Conservation (phyloP, 2,329 filamentous ascomycete species). For the Penicillium sp. region DNA sequence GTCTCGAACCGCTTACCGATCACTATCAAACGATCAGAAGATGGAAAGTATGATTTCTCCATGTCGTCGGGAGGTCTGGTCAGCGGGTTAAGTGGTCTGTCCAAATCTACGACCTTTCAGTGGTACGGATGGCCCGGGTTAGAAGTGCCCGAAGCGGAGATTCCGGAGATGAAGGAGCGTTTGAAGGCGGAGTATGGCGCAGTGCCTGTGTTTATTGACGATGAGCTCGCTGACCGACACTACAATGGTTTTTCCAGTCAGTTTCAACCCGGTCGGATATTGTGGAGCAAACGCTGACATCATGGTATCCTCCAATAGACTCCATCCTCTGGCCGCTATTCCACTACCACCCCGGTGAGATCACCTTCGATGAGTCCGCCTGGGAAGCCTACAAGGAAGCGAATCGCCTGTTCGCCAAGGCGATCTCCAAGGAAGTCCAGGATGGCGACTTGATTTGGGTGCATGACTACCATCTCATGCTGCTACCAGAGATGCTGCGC, state of each 20-base stretch:
- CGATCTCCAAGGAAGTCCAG: constrained; percentile 80
- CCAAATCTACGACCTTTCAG: constrained; percentile 90
- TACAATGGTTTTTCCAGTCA: constrained; percentile 98
- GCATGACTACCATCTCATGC: constrained; percentile 98
- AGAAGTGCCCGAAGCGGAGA: constrained; percentile 84
- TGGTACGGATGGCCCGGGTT: constrained; percentile 99
- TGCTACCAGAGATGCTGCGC: constrained; percentile 91
- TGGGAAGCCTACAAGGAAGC: constrained; percentile 94
- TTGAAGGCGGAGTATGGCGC: constrained; percentile 87
- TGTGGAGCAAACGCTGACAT: not conserved
- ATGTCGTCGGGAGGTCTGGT: constrained; percentile 98
- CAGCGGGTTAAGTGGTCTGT: constrained; percentile 85
- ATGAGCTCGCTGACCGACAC: constrained; percentile 89
- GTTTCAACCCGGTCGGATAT: constrained; percentile 32
- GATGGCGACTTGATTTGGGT: constrained; percentile 97
- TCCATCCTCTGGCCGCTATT: constrained; percentile 98
- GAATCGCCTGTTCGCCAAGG: constrained; percentile 87
- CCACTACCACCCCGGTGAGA: constrained; percentile 98
- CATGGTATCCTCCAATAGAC: constrained; percentile 55
- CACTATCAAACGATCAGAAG: constrained; percentile 90
- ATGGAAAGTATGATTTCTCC: constrained; percentile 88
- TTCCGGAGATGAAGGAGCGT: constrained; percentile 70
- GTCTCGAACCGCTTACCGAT: constrained; percentile 95
- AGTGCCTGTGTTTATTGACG: constrained; percentile 87
- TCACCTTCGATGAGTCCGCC: constrained; percentile 92